A percentile compares a stretch with the other conserved stretches of the same genome.
These are phyloP conservation scores for Hippophae tibetana DNA, from an alignment of 306 rosid species.

Conservation along the genomic window DNA sequence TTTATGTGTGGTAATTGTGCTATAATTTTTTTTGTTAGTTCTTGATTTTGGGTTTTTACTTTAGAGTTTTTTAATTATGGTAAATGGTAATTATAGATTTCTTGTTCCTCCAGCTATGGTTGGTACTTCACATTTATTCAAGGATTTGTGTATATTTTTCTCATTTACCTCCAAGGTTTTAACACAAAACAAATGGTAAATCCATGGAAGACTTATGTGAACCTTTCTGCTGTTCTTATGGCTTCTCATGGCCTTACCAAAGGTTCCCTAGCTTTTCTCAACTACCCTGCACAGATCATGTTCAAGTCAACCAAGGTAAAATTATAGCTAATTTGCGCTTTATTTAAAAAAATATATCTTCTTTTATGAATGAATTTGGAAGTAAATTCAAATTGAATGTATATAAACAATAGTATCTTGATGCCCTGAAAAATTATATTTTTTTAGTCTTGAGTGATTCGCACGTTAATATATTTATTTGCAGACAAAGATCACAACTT, in stretches of 20 bases:
- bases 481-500: neutral
- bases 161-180: slow-evolving; percentile 89
- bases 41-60: slow-evolving; percentile 7
- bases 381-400: too few species aligned
- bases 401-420: too few species aligned
- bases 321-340: slow-evolving; percentile 8
- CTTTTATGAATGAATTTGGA: neutral
- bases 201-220: slow-evolving; percentile 95
- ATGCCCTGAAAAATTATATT: neutral
- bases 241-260: slow-evolving; percentile 97
- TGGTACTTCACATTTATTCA: slow-evolving; percentile 98
- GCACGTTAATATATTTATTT: too few species aligned
- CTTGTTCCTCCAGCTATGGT: slow-evolving; percentile 66
- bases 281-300: slow-evolving; percentile 98
- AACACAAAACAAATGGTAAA: slow-evolving; percentile 94
- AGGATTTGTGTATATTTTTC: slow-evolving; percentile 82
- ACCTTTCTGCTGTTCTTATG: slow-evolving; percentile 90
- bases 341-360: neutral
- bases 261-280: slow-evolving; percentile 91
- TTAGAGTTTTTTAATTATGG: neutral
- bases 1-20: slow-evolving; percentile 12
- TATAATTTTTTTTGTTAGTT: neutral
- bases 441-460: neutral
- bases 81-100: slow-evolving; percentile 2
- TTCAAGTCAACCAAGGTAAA: slow-evolving; percentile 94